Conservation (phyloP, 1,284 basidiomycete species). For the Ganoderma sp. region DNA sequence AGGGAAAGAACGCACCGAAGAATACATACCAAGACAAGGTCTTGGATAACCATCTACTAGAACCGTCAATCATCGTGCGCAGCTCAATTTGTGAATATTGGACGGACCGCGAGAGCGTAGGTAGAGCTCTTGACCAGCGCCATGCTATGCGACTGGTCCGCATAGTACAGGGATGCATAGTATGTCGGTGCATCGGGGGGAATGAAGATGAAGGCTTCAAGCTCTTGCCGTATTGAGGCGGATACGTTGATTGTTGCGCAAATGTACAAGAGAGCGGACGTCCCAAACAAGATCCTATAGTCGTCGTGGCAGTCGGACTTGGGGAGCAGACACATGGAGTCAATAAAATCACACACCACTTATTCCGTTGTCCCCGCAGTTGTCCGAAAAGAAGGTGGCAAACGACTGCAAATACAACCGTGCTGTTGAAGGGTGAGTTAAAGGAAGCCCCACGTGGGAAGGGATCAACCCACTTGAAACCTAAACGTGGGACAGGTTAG, state of each 20-base stretch:
- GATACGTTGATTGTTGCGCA: constrained; percentile 12
- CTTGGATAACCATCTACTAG: not conserved
- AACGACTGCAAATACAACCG: constrained; percentile 5
- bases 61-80: not conserved
- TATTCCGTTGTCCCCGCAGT: not conserved
- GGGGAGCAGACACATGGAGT: not conserved
- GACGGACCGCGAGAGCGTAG: constrained; percentile 13
- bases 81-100: not conserved
- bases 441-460: too few species aligned
- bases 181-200: constrained; percentile 7
- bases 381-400: constrained; percentile 9
- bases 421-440: not conserved
- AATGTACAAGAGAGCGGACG: constrained; percentile 13
- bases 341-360: not conserved
- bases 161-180: constrained; percentile 14
- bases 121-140: constrained; percentile 9
- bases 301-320: not conserved
- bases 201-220: constrained; percentile 17
- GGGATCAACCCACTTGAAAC: not conserved
- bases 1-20: not conserved
- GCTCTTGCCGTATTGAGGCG: constrained; percentile 8
- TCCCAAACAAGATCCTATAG: constrained; percentile 11
- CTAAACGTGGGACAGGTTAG: not conserved
- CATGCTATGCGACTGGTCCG: too few species aligned
- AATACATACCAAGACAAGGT: not conserved